A percentile compares a stretch with the other conserved stretches of the same genome.
phyloP scores from a whole-genome alignment of 352 stramenopile genomes.

The Phytopythium litorale region DNA sequence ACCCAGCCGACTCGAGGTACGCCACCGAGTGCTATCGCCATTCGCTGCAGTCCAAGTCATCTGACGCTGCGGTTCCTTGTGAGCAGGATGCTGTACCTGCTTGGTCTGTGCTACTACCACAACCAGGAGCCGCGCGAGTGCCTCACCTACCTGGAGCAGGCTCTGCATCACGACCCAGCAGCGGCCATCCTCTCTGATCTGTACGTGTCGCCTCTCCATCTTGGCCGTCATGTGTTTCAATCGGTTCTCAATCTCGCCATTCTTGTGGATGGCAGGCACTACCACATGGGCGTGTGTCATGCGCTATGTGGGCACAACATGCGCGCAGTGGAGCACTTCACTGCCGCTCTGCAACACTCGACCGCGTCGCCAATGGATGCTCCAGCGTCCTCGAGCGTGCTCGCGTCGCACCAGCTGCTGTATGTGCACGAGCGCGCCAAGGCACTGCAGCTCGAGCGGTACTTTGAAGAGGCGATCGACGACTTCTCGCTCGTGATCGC shows the following conservation, averaged over 20 bases:
- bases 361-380: not conserved
- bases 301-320: constrained; percentile 49
- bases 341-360: constrained; percentile 28
- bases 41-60: constrained; percentile 4
- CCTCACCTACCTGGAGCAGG: constrained; percentile 37
- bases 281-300: constrained; percentile 60
- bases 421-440: constrained; percentile 81
- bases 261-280: constrained; percentile 33
- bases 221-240: not conserved
- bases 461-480: constrained; percentile 60
- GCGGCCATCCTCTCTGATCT: constrained; percentile 44
- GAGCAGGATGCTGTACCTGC: constrained; percentile 53
- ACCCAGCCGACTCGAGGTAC: constrained; percentile 28
- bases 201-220: constrained; percentile 23
- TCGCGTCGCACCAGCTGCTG: constrained; percentile 10
- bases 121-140: constrained; percentile 40
- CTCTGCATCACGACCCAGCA: constrained; percentile 25
- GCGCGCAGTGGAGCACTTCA: constrained; percentile 69
- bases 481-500: constrained; percentile 73
- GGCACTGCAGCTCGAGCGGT: constrained; percentile 66
- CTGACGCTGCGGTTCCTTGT: not conserved
- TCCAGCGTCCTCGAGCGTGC: not conserved
- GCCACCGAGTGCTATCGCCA: not conserved
- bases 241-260: not conserved
- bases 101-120: constrained; percentile 64